These are phyloP conservation scores for Erythrophleum ivorense DNA, from an alignment of 331 rosid genomes.

Conservation along the genomic window DNA sequence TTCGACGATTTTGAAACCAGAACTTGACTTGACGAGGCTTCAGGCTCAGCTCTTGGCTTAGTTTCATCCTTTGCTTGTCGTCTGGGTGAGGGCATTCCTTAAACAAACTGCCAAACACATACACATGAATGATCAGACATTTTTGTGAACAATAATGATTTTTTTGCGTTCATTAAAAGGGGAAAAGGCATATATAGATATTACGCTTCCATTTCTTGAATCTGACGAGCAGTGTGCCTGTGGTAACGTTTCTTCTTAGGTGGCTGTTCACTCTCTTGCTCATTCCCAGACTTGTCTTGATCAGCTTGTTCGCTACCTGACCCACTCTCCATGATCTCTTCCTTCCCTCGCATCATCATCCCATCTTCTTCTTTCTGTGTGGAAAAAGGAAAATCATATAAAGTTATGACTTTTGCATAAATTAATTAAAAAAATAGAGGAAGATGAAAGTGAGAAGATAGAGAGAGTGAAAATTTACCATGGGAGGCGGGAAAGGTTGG, in stretches of 20 bases:
- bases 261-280: slow-evolving; percentile 65
- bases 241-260: slow-evolving; percentile 90
- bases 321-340: slow-evolving; percentile 84
- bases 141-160: not conserved
- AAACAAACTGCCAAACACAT: slow-evolving; percentile 57
- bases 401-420: not conserved
- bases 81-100: slow-evolving; percentile 97
- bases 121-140: not conserved
- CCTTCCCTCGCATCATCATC: slow-evolving; percentile 65
- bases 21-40: slow-evolving; percentile 96
- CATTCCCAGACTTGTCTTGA: slow-evolving; percentile 72
- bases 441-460: not conserved
- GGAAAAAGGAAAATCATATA: not conserved
- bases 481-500: slow-evolving; percentile 56
- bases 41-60: slow-evolving; percentile 78
- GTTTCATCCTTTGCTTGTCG: slow-evolving; percentile 84
- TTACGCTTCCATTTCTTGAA: slow-evolving; percentile 98
- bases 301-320: slow-evolving; percentile 92
- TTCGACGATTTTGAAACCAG: slow-evolving; percentile 96
- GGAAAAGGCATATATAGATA: not conserved
- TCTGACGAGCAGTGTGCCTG: slow-evolving; percentile 96
- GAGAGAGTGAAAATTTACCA: slow-evolving; percentile 34
- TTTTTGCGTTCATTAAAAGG: not conserved
- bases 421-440: not conserved
- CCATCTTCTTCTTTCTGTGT: slow-evolving; percentile 79